phyloP scores from a whole-genome alignment of 2,329 filamentous ascomycete genomes.

The Fusarium piperis region DNA sequence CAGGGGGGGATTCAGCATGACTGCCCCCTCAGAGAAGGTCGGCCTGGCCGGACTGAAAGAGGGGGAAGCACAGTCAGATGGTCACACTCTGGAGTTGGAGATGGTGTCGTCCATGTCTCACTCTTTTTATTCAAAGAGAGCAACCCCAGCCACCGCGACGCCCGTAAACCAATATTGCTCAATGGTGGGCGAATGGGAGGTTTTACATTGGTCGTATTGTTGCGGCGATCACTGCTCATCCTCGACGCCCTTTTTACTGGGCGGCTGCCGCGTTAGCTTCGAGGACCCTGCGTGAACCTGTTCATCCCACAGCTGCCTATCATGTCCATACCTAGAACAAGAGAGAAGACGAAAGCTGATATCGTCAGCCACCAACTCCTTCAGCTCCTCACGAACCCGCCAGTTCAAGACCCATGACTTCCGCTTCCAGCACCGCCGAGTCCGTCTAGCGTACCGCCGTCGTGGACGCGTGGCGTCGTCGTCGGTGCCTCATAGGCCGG shows the following conservation, averaged over 20 bases:
- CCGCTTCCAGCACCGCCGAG: constrained; percentile 30
- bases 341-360: constrained; percentile 8
- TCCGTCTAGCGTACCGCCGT: constrained; percentile 19
- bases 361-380: constrained; percentile 32
- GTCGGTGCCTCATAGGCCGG: constrained; percentile 32
- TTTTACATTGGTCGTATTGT: background rate
- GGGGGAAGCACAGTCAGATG: constrained; percentile 44
- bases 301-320: constrained; percentile 27
- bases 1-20: constrained; percentile 40
- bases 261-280: constrained; percentile 33
- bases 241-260: constrained; percentile 24
- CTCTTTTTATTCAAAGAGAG: constrained; percentile 15
- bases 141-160: constrained; percentile 23
- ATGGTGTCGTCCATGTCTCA: constrained; percentile 46
- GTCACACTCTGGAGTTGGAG: constrained; percentile 24
- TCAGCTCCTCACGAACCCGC: constrained; percentile 36
- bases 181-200: background rate
- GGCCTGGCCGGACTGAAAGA: constrained; percentile 32
- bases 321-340: background rate
- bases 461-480: constrained; percentile 39
- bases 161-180: constrained; percentile 2
- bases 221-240: constrained; percentile 15
- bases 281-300: constrained; percentile 35
- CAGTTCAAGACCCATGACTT: constrained; percentile 40
- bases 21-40: constrained; percentile 19